Conservation (phyloP, 257 asterid genomes). For the Nicotiana sylvestris region DNA sequence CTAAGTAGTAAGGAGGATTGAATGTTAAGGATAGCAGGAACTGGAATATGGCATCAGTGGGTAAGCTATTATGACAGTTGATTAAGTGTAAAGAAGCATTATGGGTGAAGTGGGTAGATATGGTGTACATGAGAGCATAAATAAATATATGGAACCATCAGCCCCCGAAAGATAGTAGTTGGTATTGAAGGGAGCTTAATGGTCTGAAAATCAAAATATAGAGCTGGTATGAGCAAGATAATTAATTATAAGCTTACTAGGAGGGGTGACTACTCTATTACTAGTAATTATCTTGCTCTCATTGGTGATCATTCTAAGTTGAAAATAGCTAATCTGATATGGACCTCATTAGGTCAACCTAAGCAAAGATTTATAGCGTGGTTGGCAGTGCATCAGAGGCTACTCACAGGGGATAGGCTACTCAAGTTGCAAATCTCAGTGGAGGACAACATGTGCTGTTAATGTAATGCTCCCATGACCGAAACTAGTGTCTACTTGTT, state of each 20-base stretch:
- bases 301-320: not conserved
- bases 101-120: not conserved
- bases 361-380: not conserved
- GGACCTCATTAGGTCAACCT: not conserved
- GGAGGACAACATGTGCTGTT: not conserved
- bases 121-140: not conserved
- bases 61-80: not conserved
- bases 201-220: not conserved
- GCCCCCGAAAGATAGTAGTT: not conserved
- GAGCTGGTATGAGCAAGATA: not conserved
- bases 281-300: not conserved
- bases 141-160: not conserved
- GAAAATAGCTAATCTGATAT: not conserved
- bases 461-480: no score
- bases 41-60: no score
- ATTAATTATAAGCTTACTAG: not conserved
- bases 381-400: not conserved
- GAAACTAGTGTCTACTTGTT: no score
- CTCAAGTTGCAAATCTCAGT: not conserved
- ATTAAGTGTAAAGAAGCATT: not conserved
- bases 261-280: not conserved
- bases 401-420: not conserved
- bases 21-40: no score
- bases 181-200: no score
- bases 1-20: no score